Percentiles rank a stretch among this genome's conserved stretches.
Evolutionary conservation across 2,329 filamentous ascomycete species (phyloP).

Genomic region (Thielaviopsis euricoi): DNA sequence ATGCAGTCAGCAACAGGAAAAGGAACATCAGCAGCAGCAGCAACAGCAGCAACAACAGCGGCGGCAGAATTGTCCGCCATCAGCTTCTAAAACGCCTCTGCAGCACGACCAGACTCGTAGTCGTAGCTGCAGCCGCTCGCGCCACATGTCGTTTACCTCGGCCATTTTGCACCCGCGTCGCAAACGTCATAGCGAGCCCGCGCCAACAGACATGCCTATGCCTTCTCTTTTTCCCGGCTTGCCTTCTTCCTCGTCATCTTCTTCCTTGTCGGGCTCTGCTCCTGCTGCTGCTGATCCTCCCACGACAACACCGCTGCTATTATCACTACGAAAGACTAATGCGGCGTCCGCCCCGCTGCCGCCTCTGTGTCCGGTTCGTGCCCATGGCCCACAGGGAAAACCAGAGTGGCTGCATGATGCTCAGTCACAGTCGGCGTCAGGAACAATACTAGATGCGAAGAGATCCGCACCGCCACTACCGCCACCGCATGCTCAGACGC

Average conservation of each 20-base stretch:
- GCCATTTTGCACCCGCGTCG: conserved; percentile 3
- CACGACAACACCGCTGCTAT: no score
- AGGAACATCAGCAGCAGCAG: background rate
- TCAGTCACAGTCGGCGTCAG: background rate
- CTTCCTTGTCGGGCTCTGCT: no score
- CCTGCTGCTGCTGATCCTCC: no score
- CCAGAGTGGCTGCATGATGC: no score
- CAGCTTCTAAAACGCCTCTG: background rate
- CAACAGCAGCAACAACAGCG: no score
- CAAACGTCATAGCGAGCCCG: conserved; percentile 5
- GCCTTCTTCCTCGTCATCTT: no score
- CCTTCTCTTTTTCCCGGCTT: background rate
- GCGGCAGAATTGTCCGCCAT: background rate
- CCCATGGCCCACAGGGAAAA: no score
- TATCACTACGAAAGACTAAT: no score
- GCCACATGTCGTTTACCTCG: conserved; percentile 5
- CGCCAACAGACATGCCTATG: background rate
- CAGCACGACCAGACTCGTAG: background rate
- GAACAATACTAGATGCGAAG: background rate
- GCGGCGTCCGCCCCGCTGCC: no score
- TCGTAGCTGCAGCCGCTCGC: background rate
- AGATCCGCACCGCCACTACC: background rate
- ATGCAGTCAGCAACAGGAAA: background rate
- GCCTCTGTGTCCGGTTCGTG: background rate
- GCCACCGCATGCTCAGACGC: background rate